Evolutionary conservation across 73 alveolate species (phyloP).

Genomic region (Tetrahymena borealis): DNA sequence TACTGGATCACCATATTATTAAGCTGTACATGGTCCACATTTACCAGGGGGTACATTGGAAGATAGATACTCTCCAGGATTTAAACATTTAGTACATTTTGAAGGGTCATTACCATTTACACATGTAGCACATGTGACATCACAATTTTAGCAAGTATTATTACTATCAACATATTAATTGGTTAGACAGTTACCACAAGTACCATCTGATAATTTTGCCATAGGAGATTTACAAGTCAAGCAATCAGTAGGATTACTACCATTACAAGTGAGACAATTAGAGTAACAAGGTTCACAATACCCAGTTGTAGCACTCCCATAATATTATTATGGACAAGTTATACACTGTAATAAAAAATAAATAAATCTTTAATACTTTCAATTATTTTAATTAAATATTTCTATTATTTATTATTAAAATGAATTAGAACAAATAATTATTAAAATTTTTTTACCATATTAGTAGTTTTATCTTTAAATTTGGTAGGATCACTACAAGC

Average conservation of each 20-base stretch:
- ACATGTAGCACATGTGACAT: neutral
- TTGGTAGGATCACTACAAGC: neutral
- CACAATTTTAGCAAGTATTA: neutral
- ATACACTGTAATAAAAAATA: neutral
- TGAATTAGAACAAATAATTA: neutral
- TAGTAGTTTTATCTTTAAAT: neutral
- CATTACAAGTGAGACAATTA: neutral
- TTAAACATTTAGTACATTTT: neutral
- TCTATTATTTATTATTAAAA: no score
- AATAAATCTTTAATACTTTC: neutral
- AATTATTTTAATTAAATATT: no score
- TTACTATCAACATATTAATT: neutral
- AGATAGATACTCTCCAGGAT: neutral
- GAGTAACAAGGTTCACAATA: neutral
- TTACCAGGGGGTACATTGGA: neutral
- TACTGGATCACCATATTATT: neutral
- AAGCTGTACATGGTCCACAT: neutral
- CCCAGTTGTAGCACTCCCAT: neutral
- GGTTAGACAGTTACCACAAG: neutral
- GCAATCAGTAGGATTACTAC: neutral
- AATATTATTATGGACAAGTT: neutral
- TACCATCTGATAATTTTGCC: neutral
- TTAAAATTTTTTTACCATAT: neutral
- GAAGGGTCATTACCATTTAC: neutral
- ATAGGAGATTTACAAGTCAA: neutral